phyloP scores from a whole-genome alignment of 192 early-diverging fungal genomes.

The Oehlia diaphana region DNA sequence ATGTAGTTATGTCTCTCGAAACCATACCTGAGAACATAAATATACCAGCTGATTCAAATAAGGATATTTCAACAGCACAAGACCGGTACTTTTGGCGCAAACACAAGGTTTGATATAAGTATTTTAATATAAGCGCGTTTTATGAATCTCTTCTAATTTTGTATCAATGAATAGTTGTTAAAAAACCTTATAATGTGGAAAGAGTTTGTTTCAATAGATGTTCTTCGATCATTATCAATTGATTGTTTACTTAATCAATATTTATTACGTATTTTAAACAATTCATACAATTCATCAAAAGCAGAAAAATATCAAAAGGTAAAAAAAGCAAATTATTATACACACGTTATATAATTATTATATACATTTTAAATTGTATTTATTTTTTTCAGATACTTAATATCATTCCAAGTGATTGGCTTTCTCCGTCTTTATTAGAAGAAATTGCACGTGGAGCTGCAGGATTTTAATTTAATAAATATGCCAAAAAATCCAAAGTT shows the following conservation, averaged over 20 bases:
- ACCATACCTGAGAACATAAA: background rate
- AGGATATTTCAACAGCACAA: background rate
- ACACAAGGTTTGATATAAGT: background rate
- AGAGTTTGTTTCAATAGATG: background rate
- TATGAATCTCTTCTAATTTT: background rate
- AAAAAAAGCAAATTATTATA: background rate
- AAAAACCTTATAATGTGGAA: constrained; percentile 13
- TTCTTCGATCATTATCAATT: background rate
- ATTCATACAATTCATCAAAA: too few species aligned
- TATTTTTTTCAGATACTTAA: constrained; percentile 5
- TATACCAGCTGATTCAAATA: background rate
- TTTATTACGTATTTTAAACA: constrained; percentile 1
- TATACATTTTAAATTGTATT: background rate
- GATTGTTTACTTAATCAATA: constrained; percentile 12
- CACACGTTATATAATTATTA: background rate
- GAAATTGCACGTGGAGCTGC: constrained; percentile 19
- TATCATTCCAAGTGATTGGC: constrained; percentile 21
- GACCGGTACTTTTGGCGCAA: constrained; percentile 20
- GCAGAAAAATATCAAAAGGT: constrained; percentile 19
- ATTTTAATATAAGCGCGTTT: background rate
- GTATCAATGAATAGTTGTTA: background rate
- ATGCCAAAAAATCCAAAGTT: too few species aligned
- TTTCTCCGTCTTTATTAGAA: background rate
- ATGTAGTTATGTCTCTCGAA: background rate
- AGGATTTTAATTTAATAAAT: constrained; percentile 1